Evolutionary conservation across 768 basidiomycete species (phyloP).

Genomic region (Nevesoporus exiguus): DNA sequence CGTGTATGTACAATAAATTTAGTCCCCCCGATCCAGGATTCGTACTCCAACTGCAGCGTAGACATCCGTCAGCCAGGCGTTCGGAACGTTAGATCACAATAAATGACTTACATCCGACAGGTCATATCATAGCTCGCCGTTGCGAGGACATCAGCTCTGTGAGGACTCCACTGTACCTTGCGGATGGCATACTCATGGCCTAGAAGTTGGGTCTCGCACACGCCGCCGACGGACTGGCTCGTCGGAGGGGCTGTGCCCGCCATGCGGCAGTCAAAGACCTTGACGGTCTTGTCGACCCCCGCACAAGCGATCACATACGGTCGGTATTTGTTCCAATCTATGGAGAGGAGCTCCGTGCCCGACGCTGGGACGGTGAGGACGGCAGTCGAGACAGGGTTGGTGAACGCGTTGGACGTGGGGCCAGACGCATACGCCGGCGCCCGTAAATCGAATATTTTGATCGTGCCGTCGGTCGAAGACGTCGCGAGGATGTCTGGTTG

Average conservation of each 20-base stretch:
- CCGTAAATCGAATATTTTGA: slow-evolving; percentile 80
- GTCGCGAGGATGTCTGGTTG: slow-evolving; percentile 77
- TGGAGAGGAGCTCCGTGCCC: slow-evolving; percentile 68
- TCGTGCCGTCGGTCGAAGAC: slow-evolving; percentile 82
- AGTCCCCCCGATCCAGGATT: slow-evolving; percentile 44
- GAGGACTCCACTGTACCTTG: slow-evolving; percentile 87
- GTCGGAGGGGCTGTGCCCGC: slow-evolving; percentile 51
- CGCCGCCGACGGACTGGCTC: slow-evolving; percentile 59
- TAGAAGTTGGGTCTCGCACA: slow-evolving; percentile 63
- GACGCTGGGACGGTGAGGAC: slow-evolving; percentile 78
- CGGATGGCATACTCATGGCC: slow-evolving; percentile 92
- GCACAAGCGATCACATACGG: slow-evolving; percentile 74
- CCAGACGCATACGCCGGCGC: slow-evolving; percentile 55
- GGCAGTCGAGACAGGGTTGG: slow-evolving; percentile 64
- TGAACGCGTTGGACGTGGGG: slow-evolving; percentile 53
- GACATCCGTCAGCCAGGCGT: background rate
- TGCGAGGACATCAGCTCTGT: slow-evolving; percentile 65
- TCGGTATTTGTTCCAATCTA: slow-evolving; percentile 94
- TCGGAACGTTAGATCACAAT: background rate
- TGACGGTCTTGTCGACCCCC: slow-evolving; percentile 72
- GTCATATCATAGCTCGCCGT: slow-evolving; percentile 93
- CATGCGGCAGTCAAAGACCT: slow-evolving; percentile 89
- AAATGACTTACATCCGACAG: slow-evolving; percentile 71
- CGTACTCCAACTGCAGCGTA: slow-evolving; percentile 66
- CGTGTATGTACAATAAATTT: slow-evolving; percentile 67